Evolutionary conservation across 148 eudicot species (phyloP), one percentile per base, ranked within the genome.

Genomic region (Rhododendron kiyosumense): DNA sequence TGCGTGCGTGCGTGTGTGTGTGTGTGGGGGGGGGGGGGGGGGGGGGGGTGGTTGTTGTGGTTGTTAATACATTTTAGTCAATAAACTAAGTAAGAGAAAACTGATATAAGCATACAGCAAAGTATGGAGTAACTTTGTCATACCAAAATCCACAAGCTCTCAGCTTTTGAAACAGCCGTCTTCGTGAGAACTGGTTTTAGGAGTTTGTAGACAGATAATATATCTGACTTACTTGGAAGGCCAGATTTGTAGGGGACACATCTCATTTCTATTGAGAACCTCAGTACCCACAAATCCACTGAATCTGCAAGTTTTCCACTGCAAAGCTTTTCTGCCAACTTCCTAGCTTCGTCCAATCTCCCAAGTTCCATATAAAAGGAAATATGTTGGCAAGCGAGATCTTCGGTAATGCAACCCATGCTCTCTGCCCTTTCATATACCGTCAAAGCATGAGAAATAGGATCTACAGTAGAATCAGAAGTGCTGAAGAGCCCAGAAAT

Each of bases 71-170:
- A 9, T 59, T 59, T 20, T 20, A 57, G 3, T 18, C 54, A 81
- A 65, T 30, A 73, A 80, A 41, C 3, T 15, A 65, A 48, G 24
- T 43, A 41, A 38, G 74, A 57, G 34, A 71, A 36, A 46, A 46
- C 38, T 67, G 38, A 73, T 41, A 75, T 3, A 63, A 14, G 41
- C 12, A 83, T 1, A 81, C 22, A 30, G 43, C 30, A 36, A 38
- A 57, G 36, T 41, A 36, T 69, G 81, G 65, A 79, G 73, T 46
- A 51, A 48, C 69, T 3, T 87, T 14, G 76, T 84, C 93, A 82
- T 96, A 95, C 99, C 98, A 92, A 92, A 83, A 92, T 85, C 99
- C 99, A 96, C 85, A 96, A 82, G 86, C 84, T 86, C 78, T 96
- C 93, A 30, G 92, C 93, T 86, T 93, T 88, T 17, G 90, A 89